A percentile compares a stretch with the other conserved stretches of the same genome.
These are phyloP conservation scores for Cryphonectria naterciae DNA, from an alignment of 2,329 filamentous ascomycete species.

Conservation along the genomic window DNA sequence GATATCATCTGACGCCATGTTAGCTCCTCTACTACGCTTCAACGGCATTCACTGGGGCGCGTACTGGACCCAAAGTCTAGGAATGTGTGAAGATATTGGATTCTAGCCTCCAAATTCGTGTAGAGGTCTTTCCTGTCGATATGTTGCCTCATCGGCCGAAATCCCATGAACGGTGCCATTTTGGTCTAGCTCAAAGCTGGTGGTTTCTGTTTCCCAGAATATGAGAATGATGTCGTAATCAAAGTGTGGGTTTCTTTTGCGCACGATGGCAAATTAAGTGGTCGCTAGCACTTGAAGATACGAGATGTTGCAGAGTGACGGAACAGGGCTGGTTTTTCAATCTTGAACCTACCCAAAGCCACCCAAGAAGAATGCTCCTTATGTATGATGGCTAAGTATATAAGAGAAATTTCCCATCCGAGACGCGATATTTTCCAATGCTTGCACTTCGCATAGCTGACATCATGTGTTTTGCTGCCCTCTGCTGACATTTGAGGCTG, in stretches of 20 bases:
- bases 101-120: constrained; percentile 68
- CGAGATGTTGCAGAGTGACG: background rate
- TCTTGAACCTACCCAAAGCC: background rate
- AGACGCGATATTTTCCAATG: constrained; percentile 12
- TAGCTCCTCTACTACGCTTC: background rate
- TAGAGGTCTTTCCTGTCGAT: constrained; percentile 73
- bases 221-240: background rate
- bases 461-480: constrained; percentile 26
- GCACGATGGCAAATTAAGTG: background rate
- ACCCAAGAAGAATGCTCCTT: background rate
- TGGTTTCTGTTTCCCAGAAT: background rate
- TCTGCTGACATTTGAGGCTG: constrained; percentile 29
- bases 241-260: background rate
- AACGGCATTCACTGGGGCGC: constrained; percentile 34
- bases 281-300: background rate
- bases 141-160: constrained; percentile 51
- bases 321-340: background rate
- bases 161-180: constrained; percentile 25
- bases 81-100: constrained; percentile 75
- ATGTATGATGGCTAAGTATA: background rate
- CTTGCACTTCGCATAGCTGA: background rate
- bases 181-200: background rate
- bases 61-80: constrained; percentile 74
- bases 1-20: constrained; percentile 61
- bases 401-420: background rate